Conservation (phyloP, 2,329 filamentous ascomycete species). For the Biscogniauxia marginata region DNA sequence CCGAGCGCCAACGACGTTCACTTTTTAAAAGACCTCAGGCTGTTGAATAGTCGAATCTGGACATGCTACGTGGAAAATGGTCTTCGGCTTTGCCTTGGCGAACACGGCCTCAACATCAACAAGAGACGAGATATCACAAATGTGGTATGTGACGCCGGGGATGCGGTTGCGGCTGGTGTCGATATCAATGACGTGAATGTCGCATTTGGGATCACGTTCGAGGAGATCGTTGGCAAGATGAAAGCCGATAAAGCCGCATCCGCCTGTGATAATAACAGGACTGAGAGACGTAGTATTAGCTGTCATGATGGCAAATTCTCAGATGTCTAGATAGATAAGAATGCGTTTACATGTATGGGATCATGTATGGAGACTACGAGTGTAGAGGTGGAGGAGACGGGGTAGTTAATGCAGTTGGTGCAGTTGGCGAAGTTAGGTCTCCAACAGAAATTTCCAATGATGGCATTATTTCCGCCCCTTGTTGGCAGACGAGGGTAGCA, state of each 20-base stretch:
- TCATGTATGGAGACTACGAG: too few relatives aligned
- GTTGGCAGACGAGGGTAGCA: too few relatives aligned
- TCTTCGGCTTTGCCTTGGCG: slow-evolving; percentile 8
- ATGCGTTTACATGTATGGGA: too few relatives aligned
- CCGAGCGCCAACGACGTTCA: slow-evolving; percentile 17
- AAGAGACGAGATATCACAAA: slow-evolving; percentile 11
- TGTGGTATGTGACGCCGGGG: slow-evolving; percentile 13
- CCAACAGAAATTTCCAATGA: too few relatives aligned
- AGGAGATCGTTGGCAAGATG: slow-evolving; percentile 14
- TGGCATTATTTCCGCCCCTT: too few relatives aligned
- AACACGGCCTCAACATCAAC: slow-evolving; percentile 1
- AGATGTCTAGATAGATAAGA: too few relatives aligned
- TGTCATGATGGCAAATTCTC: not conserved
- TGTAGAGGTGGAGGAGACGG: too few relatives aligned
- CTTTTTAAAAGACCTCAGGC: slow-evolving; percentile 13
- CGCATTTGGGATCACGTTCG: slow-evolving; percentile 3
- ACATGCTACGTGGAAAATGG: slow-evolving; percentile 17
- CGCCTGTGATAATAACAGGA: slow-evolving; percentile 14
- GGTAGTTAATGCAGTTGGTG: too few relatives aligned
- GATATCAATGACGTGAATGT: slow-evolving; percentile 15
- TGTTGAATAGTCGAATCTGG: slow-evolving; percentile 15
- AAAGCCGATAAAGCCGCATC: slow-evolving; percentile 20
- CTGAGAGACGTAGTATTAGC: too few relatives aligned
- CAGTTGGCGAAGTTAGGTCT: too few relatives aligned
- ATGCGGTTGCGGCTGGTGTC: slow-evolving; percentile 6